These are phyloP conservation scores for Suhomyces taliae DNA, from an alignment of 1,139 yeast genomes.

Conservation along the genomic window DNA sequence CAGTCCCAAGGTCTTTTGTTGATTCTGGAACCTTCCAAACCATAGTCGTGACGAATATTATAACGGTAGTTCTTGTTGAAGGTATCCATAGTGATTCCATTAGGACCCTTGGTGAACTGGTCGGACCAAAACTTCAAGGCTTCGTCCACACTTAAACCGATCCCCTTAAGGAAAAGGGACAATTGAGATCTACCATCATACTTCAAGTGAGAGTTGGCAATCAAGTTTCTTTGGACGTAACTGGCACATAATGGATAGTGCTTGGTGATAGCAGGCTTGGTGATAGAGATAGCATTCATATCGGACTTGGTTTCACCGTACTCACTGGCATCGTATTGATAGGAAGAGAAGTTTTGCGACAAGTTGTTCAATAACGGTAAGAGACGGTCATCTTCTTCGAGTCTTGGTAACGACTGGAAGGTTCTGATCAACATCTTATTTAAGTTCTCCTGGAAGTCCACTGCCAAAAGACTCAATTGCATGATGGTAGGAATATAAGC, in stretches of 20 bases:
- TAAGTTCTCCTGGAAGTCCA: constrained; percentile 63
- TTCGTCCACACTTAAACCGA: constrained; percentile 85
- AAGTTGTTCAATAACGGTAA: constrained; percentile 80
- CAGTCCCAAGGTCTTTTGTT: constrained; percentile 89
- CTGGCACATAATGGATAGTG: constrained; percentile 87
- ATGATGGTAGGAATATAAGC: constrained; percentile 86
- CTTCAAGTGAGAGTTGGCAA: constrained; percentile 67
- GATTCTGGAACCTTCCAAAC: constrained; percentile 85
- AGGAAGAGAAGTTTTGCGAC: constrained; percentile 67
- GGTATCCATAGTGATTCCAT: constrained; percentile 59
- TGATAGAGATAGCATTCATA: constrained; percentile 65
- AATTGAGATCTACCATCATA: constrained; percentile 85
- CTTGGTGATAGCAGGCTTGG: constrained; percentile 50
- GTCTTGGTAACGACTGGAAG: constrained; percentile 74
- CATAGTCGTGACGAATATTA: constrained; percentile 85
- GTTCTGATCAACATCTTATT: constrained; percentile 59
- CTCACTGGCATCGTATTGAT: constrained; percentile 47
- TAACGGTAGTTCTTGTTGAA: constrained; percentile 87
- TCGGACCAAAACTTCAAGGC: constrained; percentile 82
- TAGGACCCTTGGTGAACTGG: constrained; percentile 60
- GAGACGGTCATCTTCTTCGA: constrained; percentile 90
- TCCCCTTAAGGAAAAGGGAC: constrained; percentile 81
- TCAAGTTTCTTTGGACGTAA: constrained; percentile 62
- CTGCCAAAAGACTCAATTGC: constrained; percentile 67
- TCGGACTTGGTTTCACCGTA: constrained; percentile 42